phyloP scores from a whole-genome alignment of 2,329 filamentous ascomycete species.

The Alternaria sp. region DNA sequence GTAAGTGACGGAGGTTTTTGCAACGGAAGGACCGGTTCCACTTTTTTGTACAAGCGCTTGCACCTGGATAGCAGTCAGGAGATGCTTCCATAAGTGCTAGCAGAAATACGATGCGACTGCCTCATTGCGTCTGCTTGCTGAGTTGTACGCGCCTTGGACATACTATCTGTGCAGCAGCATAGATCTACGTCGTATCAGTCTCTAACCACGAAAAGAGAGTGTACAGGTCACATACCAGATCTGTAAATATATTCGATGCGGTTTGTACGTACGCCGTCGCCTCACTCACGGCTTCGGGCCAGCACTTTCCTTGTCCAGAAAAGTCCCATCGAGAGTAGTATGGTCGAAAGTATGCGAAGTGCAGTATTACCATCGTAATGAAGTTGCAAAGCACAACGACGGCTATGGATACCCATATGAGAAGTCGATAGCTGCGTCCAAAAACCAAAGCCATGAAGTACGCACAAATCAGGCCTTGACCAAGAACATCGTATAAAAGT shows the following conservation, averaged over 20 bases:
- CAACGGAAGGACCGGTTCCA: conserved; percentile 15
- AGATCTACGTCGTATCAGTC: conserved; percentile 12
- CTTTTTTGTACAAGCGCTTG: conserved; percentile 5
- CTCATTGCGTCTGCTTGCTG: conserved; percentile 21
- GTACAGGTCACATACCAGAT: conserved; percentile 12
- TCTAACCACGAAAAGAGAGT: no score
- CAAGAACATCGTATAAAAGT: conserved; percentile 27
- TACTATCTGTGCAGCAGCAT: conserved; percentile 22
- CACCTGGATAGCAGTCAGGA: not conserved
- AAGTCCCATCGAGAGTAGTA: conserved; percentile 16
- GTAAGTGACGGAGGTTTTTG: conserved; percentile 16
- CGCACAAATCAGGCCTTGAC: conserved; percentile 25
- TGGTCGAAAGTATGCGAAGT: conserved; percentile 13
- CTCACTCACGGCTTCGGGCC: conserved; percentile 11
- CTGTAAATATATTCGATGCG: conserved; percentile 21
- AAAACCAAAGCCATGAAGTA: conserved; percentile 29
- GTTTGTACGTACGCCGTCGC: conserved; percentile 20
- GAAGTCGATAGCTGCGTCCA: conserved; percentile 15
- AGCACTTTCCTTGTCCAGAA: conserved; percentile 16
- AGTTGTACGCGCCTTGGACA: conserved; percentile 19
- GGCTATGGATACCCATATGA: conserved; percentile 21
- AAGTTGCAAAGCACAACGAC: conserved; percentile 14
- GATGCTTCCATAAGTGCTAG: conserved; percentile 21
- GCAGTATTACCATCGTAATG: conserved; percentile 14
- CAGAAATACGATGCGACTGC: conserved; percentile 22